Evolutionary conservation across 2,329 filamentous ascomycete genomes (phyloP).

Genomic region (Alternaria sp.): DNA sequence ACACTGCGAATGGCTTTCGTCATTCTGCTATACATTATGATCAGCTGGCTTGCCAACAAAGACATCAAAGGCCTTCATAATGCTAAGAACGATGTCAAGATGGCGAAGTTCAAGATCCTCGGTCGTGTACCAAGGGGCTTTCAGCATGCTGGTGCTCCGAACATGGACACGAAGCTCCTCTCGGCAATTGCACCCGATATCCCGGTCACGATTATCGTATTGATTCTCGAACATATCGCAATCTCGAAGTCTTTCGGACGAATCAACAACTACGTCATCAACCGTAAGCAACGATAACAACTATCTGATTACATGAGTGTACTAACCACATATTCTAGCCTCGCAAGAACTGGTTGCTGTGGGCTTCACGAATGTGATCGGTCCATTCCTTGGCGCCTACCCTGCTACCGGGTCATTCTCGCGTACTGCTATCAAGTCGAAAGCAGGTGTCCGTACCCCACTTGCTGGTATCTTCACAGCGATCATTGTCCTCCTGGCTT

Average conservation of each 20-base stretch:
- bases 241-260: conserved; percentile 97
- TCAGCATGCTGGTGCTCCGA: conserved; percentile 77
- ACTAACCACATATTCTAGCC: conserved; percentile 45
- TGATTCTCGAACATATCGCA: conserved; percentile 95
- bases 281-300: conserved; percentile 56
- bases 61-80: conserved; percentile 52
- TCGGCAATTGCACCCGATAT: conserved; percentile 74
- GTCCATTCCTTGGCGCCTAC: conserved; percentile 89
- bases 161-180: conserved; percentile 71
- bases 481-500: conserved; percentile 82
- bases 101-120: conserved; percentile 75
- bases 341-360: conserved; percentile 97
- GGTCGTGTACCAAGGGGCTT: conserved; percentile 60
- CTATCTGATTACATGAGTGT: background rate
- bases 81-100: conserved; percentile 52
- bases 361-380: conserved; percentile 85
- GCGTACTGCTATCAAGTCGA: conserved; percentile 95
- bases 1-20: conserved; percentile 91
- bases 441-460: conserved; percentile 91
- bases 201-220: conserved; percentile 88
- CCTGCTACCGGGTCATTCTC: conserved; percentile 96
- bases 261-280: conserved; percentile 94
- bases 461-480: conserved; percentile 91
- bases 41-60: conserved; percentile 86
- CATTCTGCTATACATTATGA: conserved; percentile 89